Percentiles rank a stretch among this genome's conserved stretches.
Evolutionary conservation across 768 basidiomycete genomes (phyloP).

Genomic region (Tulasnella sp.): DNA sequence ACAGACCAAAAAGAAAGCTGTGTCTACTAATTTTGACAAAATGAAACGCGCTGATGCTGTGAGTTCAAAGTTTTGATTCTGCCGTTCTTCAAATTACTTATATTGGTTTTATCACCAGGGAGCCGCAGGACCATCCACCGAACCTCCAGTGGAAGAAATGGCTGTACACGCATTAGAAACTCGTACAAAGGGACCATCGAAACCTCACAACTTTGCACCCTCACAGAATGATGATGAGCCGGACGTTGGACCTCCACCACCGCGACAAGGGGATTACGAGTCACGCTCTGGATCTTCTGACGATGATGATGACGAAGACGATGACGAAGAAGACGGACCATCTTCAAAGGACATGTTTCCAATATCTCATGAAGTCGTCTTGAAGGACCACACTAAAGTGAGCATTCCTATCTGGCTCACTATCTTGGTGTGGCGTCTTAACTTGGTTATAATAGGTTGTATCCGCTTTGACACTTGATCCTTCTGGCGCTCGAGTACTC

Average conservation of each 20-base stretch:
- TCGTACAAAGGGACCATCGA: too few species aligned
- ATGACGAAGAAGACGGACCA: conserved; percentile 18
- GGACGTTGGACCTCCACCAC: too few species aligned
- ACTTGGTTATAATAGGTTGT: conserved; percentile 44
- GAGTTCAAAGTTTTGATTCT: too few species aligned
- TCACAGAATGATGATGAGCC: too few species aligned
- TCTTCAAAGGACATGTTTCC: conserved; percentile 52
- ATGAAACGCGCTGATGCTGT: conserved; percentile 42
- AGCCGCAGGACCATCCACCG: too few species aligned
- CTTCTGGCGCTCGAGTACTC: conserved; percentile 80
- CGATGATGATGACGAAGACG: conserved; percentile 16
- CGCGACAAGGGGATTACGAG: too few species aligned
- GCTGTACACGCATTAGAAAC: too few species aligned
- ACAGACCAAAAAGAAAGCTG: conserved; percentile 44
- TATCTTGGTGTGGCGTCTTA: neutral
- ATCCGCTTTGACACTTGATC: conserved; percentile 82
- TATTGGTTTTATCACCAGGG: too few species aligned
- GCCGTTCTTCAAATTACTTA: neutral
- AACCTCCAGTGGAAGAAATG: too few species aligned
- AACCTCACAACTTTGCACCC: too few species aligned
- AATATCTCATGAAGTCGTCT: conserved; percentile 73
- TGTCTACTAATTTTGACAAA: conserved; percentile 57
- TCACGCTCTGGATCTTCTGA: too few species aligned
- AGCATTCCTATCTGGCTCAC: conserved; percentile 17
- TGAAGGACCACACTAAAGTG: conserved; percentile 86